Conservation (phyloP, 139 green algal genomes). For the Asterochloris sp. region DNA sequence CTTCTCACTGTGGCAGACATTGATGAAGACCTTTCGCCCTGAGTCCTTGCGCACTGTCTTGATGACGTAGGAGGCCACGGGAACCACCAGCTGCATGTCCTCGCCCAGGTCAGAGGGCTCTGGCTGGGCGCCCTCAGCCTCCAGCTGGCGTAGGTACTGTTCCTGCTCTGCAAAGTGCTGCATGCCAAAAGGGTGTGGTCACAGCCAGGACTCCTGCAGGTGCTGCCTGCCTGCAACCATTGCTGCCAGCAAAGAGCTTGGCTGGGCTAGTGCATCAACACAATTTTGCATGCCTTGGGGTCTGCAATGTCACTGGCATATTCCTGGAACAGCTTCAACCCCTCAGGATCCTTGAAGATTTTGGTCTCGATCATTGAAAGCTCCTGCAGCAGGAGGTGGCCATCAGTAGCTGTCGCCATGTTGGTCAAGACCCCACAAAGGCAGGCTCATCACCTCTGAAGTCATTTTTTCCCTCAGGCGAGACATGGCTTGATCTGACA, state of each 20-base stretch:
- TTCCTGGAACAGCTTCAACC: constrained; percentile 66
- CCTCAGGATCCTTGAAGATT: constrained; percentile 67
- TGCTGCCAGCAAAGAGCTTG: neutral
- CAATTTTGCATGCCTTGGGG: constrained; percentile 38
- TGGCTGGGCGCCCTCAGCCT: constrained; percentile 46
- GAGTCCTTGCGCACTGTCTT: constrained; percentile 41
- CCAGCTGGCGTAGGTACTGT: constrained; percentile 62
- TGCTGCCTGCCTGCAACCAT: neutral
- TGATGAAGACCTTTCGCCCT: constrained; percentile 50
- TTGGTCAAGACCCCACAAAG: too few species aligned
- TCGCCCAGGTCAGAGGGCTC: constrained; percentile 51
- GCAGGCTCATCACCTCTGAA: too few species aligned
- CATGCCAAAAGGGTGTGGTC: neutral
- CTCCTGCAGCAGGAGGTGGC: constrained; percentile 35
- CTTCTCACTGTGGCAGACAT: constrained; percentile 65
- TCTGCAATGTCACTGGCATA: constrained; percentile 69
- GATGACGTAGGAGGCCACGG: constrained; percentile 41
- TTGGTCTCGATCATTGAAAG: constrained; percentile 51
- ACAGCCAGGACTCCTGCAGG: too few species aligned
- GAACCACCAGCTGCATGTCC: constrained; percentile 53
- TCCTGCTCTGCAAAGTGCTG: constrained; percentile 62
- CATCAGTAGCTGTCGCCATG: too few species aligned
- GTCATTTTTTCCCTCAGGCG: too few species aligned
- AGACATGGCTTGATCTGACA: too few species aligned
- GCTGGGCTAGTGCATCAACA: too few species aligned